A percentile compares a stretch with the other conserved stretches of the same genome.
These are phyloP conservation scores for Kwoniella heveanensis DNA, from an alignment of 768 basidiomycete species.

Conservation along the genomic window DNA sequence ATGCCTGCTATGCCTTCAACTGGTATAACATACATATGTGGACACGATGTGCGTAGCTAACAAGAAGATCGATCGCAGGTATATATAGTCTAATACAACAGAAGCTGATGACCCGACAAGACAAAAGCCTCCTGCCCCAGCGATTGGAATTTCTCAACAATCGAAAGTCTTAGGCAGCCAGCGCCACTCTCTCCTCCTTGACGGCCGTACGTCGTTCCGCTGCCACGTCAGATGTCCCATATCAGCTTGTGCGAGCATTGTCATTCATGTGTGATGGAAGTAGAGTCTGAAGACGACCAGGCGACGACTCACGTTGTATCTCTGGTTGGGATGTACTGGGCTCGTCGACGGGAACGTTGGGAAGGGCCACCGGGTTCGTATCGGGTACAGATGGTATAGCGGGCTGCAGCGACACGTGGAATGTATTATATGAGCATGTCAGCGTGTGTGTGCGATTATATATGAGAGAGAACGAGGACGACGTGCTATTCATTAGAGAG, in stretches of 20 bases:
- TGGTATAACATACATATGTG: no score
- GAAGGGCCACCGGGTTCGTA: constrained; percentile 35
- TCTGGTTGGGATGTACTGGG: constrained; percentile 26
- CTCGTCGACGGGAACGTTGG: constrained; percentile 40
- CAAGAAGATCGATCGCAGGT: no score
- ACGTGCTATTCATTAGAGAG: background rate
- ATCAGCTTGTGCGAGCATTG: background rate
- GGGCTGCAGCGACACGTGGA: constrained; percentile 26
- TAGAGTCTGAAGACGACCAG: background rate
- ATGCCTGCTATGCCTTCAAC: no score
- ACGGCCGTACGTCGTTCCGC: background rate
- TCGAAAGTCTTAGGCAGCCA: constrained; percentile 29
- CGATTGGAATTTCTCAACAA: no score
- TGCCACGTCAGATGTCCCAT: background rate
- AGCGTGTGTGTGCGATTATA: no score
- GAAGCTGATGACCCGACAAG: no score
- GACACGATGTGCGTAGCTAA: no score
- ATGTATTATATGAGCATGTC: no score
- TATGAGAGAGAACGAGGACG: background rate
- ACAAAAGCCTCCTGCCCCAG: no score
- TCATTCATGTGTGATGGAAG: background rate
- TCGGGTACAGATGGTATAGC: constrained; percentile 40
- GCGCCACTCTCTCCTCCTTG: constrained; percentile 23
- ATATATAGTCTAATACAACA: no score
- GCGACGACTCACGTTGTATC: background rate